Evolutionary conservation across 345 rosid species (phyloP), one percentile per base, ranked within the genome.

Genomic region (Salix brachista): DNA sequence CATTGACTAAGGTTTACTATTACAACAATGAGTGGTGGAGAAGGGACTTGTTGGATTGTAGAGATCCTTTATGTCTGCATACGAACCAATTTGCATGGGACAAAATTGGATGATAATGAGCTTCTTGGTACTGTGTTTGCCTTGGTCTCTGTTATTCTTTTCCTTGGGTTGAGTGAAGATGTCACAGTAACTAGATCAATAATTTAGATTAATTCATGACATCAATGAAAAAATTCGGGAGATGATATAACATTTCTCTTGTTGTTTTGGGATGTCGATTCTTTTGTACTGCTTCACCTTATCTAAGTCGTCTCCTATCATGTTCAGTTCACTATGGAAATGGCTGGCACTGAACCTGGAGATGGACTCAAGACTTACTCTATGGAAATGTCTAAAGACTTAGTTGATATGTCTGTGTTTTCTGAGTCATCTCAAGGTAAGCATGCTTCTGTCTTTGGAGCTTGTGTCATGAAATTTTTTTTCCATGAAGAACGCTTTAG

Each of bases 301-400:
- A 72, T 25, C 13, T 44, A 46, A 67, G 30, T 9, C 71, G 28
- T n/a, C 19, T 13, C 16, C 41, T 12, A 65, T 76, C 74, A 48
- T 83, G 28, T 67, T 75, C 88, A 90, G 94, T 90, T 87, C 83
- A 84, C 88, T 46, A 87, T 90, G 94, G 92, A 89, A 83, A 81
- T 94, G 89, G 81, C 82, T 74, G 86, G 87, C 80, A 77, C 85
- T 75, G 97, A 90, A 79, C 84, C 87, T 79, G 92, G 90, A 62
- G 81, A 87, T 76, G 82, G 79, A 73, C 97, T 94, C 41, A 91
- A 83, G 78, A 80, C 85, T 50, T 94, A 86, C 78, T 75, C 89
- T 6, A 80, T 94, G 91, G 98, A 91, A 50, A 91, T 91, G 91
- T 87, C 97, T 72, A 86, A 83, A 70, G 95, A 89, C 73, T 83